Base-by-base conservation (phyloP, 164 flowering plant species). In the Litsea cubeba region DNA sequence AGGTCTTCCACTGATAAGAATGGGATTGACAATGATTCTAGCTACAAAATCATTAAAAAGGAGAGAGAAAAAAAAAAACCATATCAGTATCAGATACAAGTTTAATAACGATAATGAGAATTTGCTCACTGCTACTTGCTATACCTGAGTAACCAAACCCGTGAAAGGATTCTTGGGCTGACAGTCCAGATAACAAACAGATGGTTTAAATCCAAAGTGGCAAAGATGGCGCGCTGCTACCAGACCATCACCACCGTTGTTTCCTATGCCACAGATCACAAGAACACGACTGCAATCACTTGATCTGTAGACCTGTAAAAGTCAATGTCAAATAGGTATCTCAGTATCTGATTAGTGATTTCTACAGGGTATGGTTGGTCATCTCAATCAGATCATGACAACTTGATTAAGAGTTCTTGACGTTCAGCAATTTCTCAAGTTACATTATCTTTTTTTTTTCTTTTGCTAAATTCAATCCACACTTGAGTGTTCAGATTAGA, bases 191-290 rank as follows among this genome's bases (percentile, higher is more conserved):
- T 95, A 95, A 76, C 98, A 95, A 60, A 92, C 70, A 73, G 49
- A 78, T 28, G 91, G 93, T 73, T 84, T 88, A 76, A 90, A 95
- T 22, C 99, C 99, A 82, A 95, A 95, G 77, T 95, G 98, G 81
- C 86, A 68, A 46, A 95, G 80, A 85, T 95, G 98, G 64, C 99
- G 96, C 76, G 97, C 99, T 75, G 97, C 97, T 20, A 95, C 99
- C 30, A 95, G 84, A n/a, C 98, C 97, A 83, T 93, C 98, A 75
- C 98, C 98, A 18, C 99, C 99, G 83, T 95, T 95, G 76, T 95
- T 93, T 66, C 98, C 99, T 25, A 98, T 97, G 57, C 99, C 98
- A 72, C 98, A 95, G n/a, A 95, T 88, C 15, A 83, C 88, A 78
- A 93, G 91, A 51, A 92, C 89, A 40, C 94, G 93, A 24, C 73